These are phyloP conservation scores for Cladosporium sphaerospermum DNA, from an alignment of 2,329 filamentous ascomycete genomes.

Conservation along the genomic window DNA sequence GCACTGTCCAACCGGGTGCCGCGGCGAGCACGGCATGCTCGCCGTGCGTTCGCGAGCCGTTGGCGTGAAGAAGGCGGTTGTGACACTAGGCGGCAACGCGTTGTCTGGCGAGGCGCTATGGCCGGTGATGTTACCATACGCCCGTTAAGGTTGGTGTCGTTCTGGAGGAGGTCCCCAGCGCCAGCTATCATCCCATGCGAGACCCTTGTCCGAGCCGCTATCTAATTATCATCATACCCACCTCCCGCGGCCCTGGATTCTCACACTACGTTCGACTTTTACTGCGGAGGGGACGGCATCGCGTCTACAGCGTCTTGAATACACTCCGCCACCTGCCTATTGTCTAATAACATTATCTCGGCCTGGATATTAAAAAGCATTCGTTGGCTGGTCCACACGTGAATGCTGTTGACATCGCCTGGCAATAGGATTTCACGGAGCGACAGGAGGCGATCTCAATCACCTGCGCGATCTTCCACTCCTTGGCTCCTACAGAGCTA, in stretches of 20 bases:
- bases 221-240: conserved; percentile 2
- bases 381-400: conserved; percentile 7
- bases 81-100: conserved; percentile 6
- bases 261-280: not conserved
- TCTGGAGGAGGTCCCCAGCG: not conserved
- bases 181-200: not conserved
- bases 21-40: not conserved
- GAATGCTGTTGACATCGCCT: not conserved
- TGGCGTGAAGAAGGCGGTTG: conserved; percentile 8
- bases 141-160: conserved; percentile 6
- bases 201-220: not conserved
- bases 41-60: conserved; percentile 1
- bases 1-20: not conserved
- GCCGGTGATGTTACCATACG: conserved; percentile 4
- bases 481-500: not conserved
- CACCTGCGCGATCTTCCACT: too few species aligned
- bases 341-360: not conserved
- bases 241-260: not conserved
- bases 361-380: not conserved
- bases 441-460: too few species aligned
- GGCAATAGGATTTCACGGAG: too few species aligned
- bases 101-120: conserved; percentile 4
- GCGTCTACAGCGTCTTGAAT: too few species aligned
- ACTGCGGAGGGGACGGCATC: too few species aligned
- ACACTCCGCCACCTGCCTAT: not conserved